Percentiles rank a stretch among this genome's conserved stretches.
Conservation (phyloP, 768 basidiomycete species). For the Lactifluus hygrophoroides region DNA sequence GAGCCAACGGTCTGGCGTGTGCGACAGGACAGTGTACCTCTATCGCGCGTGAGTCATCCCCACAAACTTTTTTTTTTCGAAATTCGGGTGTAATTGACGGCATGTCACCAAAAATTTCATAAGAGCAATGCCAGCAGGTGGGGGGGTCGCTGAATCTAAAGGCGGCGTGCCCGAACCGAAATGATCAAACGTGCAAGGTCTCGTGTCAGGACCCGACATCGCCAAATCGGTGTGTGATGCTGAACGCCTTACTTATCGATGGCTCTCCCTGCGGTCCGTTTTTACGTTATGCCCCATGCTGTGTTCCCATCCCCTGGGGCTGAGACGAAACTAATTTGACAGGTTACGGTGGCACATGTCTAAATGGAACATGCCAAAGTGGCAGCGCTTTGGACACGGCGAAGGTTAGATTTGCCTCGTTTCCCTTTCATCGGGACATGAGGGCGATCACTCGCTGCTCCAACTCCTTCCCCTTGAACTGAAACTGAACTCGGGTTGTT, state of each 20-base stretch:
- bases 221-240: conserved; percentile 53
- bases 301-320: conserved; percentile 9
- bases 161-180: conserved; percentile 54
- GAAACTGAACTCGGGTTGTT: too few relatives aligned
- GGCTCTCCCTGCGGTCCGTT: conserved; percentile 78
- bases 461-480: neutral
- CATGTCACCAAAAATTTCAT: neutral
- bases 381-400: conserved; percentile 52
- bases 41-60: conserved; percentile 43
- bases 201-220: conserved; percentile 66
- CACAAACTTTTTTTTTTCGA: neutral
- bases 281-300: conserved; percentile 6
- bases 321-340: conserved; percentile 17
- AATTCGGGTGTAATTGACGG: conserved; percentile 9
- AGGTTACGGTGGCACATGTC: conserved; percentile 70
- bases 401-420: conserved; percentile 35
- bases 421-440: neutral
- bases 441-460: conserved; percentile 7
- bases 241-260: conserved; percentile 65
- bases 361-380: conserved; percentile 49
- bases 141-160: conserved; percentile 64
- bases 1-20: conserved; percentile 53
- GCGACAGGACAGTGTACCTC: conserved; percentile 78
- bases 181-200: conserved; percentile 64
- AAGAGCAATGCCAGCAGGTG: conserved; percentile 68